A percentile compares a stretch with the other conserved stretches of the same genome.
phyloP scores from a whole-genome alignment of 1,284 basidiomycete species.

The Xerocomus amazonicus region DNA sequence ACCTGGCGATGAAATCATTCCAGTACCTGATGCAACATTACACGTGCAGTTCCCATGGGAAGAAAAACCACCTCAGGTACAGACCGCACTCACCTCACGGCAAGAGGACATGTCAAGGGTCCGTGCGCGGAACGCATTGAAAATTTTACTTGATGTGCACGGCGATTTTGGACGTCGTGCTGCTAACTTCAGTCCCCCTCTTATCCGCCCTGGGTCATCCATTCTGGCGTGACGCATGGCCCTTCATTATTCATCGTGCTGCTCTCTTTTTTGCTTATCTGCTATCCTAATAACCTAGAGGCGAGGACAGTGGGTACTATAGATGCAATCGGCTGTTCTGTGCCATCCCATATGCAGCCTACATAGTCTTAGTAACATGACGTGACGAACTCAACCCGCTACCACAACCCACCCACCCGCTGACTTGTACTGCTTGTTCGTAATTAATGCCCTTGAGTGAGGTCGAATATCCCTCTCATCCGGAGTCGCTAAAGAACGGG shows the following conservation, averaged over 20 bases:
- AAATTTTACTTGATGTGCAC: conserved; percentile 80
- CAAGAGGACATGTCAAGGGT: conserved; percentile 84
- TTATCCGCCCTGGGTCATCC: conserved; percentile 34
- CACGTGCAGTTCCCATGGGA: conserved; percentile 70
- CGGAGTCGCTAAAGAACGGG: conserved; percentile 37
- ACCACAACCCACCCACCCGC: not conserved
- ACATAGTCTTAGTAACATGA: not conserved
- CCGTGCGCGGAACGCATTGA: conserved; percentile 90
- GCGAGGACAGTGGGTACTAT: conserved; percentile 8
- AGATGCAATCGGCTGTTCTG: conserved; percentile 1
- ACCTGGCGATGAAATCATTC: conserved; percentile 1
- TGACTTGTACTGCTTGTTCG: not conserved
- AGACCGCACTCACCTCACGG: conserved; percentile 67
- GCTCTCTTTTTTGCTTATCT: conserved; percentile 11
- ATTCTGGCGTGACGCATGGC: conserved; percentile 31
- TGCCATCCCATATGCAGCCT: conserved; percentile 6
- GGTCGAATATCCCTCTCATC: conserved; percentile 22
- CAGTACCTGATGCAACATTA: conserved; percentile 6
- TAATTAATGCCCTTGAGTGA: conserved; percentile 34
- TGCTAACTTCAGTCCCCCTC: conserved; percentile 33
- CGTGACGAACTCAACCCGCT: not conserved
- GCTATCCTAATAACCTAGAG: conserved; percentile 20
- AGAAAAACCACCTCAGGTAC: conserved; percentile 57
- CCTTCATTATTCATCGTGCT: not conserved
- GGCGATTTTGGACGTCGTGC: conserved; percentile 73